Evolutionary conservation across 2,329 filamentous ascomycete genomes (phyloP), one percentile per base, ranked within the genome.

Genomic region (Aspergillus carbonarius): DNA sequence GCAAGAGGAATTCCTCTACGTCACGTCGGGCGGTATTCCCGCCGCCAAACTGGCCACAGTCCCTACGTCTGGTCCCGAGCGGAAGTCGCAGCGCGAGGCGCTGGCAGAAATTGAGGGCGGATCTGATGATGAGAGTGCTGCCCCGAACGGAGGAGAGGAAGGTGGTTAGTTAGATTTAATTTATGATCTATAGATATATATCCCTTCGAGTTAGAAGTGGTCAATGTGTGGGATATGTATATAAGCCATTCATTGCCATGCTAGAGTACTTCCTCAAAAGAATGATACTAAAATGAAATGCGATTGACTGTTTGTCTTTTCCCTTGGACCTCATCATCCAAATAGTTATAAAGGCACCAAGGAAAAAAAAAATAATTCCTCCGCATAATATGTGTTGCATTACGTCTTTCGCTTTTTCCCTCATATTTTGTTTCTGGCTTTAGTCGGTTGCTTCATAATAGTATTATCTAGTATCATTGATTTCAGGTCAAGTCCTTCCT

Each of bases 1-100:
- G 63, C 85, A 84, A 10, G 85, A 88, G 66, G 87, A 87, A 70
- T 92, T 92, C 78, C 78, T 92, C 48, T 93, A 89, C 83, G 79
- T 90, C 50, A 90, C 88, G 0, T 88, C 88, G 0, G 85, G 83
- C 8, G 89, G 89, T 3, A 80, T 91, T 47, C 77, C 84, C 39
- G 87, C 84, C 6, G 85, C 87, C 0, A 82, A 83, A 62, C 76
- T 69, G 15, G 46, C 42, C 52, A 8, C 57, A 47, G 46, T 50
- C n/a, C 9, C 51, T 6, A 15, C 23, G 12, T n/a, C 35, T 20
- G 63, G 57, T 17, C 32, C 46, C 15, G 49, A 62, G n/a, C 51
- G 55, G 3, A 72, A 68, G 12, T 68, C 68, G 30, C 63, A 73
- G 40, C 63, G 60, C 27, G 67, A 72, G 5, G 72, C 67, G 8